Conservation (phyloP, 208 protist genomes). For the Acanthamoeba castellanii region DNA sequence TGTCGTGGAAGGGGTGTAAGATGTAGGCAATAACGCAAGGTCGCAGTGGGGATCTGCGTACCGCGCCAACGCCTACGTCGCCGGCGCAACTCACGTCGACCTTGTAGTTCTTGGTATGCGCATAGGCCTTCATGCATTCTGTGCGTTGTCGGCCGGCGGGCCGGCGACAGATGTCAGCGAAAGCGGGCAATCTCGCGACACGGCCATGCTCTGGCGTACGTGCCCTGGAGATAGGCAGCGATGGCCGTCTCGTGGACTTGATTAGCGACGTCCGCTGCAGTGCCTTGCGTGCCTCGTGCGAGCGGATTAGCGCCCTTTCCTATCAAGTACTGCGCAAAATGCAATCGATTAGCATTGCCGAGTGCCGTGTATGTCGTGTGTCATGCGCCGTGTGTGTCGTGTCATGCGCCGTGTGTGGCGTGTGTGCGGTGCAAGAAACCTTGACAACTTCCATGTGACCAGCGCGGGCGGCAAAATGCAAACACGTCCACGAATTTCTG, state of each 20-base stretch:
- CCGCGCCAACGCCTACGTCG: neutral
- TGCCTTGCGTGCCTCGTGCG: neutral
- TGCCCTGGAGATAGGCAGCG: neutral
- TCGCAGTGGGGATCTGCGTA: neutral
- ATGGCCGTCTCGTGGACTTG: constrained; percentile 29
- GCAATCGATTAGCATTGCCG: neutral
- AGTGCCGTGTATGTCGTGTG: neutral
- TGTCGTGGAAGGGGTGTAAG: no score
- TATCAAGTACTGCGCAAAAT: neutral
- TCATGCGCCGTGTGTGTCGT: neutral
- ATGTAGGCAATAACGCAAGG: no score
- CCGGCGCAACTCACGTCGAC: neutral
- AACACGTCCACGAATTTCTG: constrained; percentile 12
- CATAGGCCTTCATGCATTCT: constrained; percentile 2
- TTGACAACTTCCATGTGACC: constrained; percentile 44
- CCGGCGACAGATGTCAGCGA: no score
- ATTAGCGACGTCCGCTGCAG: neutral
- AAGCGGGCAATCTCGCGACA: no score
- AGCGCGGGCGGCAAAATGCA: constrained; percentile 34
- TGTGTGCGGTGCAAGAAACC: neutral
- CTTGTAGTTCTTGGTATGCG: neutral
- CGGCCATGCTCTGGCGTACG: no score
- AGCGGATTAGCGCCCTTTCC: neutral
- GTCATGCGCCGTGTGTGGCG: neutral
- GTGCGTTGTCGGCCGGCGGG: no score